Conservation (phyloP, 2,329 filamentous ascomycete species). For the Colletotrichum abscissum region DNA sequence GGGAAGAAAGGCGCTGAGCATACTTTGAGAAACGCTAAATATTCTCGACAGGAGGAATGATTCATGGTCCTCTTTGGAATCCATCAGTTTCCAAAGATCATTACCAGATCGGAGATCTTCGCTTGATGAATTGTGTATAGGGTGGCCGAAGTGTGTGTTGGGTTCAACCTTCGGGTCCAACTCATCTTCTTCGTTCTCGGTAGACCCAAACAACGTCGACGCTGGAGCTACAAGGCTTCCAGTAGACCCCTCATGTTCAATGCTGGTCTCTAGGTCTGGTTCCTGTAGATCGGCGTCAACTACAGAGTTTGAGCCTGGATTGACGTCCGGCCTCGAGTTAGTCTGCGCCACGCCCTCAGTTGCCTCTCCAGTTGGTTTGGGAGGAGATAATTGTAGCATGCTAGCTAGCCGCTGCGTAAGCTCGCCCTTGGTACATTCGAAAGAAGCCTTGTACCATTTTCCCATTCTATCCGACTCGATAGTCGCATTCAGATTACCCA, state of each 20-base stretch:
- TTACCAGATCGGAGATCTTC: background rate
- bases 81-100: background rate
- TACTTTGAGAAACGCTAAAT: background rate
- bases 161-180: background rate
- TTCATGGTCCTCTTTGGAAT: background rate
- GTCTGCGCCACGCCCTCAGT: background rate
- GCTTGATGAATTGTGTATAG: background rate
- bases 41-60: background rate
- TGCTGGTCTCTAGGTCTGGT: background rate
- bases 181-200: background rate
- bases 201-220: background rate
- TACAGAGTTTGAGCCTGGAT: background rate
- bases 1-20: constrained; percentile 8
- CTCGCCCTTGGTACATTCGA: background rate
- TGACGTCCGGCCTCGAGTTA: no score
- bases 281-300: background rate
- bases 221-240: background rate
- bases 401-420: background rate
- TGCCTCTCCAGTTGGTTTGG: background rate
- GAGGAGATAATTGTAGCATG: background rate
- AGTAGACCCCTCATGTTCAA: background rate
- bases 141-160: no score
- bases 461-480: background rate
- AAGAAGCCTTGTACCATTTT: constrained; percentile 4
- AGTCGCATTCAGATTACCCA: background rate